These are phyloP conservation scores for Gomphus sp. DNA, from an alignment of 1,284 basidiomycete genomes.

Conservation along the genomic window DNA sequence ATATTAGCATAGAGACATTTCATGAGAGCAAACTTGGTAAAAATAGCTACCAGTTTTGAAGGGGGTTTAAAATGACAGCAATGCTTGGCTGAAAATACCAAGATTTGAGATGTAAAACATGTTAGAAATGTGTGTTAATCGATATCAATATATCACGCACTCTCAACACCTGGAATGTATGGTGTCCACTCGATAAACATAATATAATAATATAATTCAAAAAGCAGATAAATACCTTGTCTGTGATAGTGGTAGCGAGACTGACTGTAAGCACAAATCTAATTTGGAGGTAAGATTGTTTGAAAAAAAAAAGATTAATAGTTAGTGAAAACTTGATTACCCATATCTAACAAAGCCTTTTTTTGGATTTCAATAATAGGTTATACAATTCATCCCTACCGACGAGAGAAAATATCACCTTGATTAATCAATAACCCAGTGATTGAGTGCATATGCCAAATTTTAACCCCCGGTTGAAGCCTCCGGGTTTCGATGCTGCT, in stretches of 20 bases:
- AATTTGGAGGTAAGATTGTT: neutral
- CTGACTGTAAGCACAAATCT: neutral
- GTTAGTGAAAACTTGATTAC: neutral
- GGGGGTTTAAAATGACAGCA: neutral
- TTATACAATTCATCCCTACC: neutral
- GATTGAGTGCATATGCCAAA: neutral
- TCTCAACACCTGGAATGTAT: neutral
- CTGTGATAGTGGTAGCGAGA: neutral
- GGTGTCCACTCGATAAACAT: neutral
- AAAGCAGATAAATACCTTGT: neutral
- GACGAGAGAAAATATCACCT: neutral
- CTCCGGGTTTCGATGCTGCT: neutral
- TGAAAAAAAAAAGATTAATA: neutral
- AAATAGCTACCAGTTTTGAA: neutral
- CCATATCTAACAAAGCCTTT: neutral
- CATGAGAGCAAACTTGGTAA: neutral
- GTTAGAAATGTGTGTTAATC: neutral
- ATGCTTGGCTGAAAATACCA: neutral
- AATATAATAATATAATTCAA: neutral
- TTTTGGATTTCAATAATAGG: neutral
- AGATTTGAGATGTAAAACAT: neutral
- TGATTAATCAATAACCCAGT: neutral
- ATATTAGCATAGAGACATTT: neutral
- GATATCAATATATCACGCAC: neutral
- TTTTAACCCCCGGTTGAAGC: neutral